phyloP scores from a whole-genome alignment of 768 basidiomycete genomes.

The Mycena capillaripes region DNA sequence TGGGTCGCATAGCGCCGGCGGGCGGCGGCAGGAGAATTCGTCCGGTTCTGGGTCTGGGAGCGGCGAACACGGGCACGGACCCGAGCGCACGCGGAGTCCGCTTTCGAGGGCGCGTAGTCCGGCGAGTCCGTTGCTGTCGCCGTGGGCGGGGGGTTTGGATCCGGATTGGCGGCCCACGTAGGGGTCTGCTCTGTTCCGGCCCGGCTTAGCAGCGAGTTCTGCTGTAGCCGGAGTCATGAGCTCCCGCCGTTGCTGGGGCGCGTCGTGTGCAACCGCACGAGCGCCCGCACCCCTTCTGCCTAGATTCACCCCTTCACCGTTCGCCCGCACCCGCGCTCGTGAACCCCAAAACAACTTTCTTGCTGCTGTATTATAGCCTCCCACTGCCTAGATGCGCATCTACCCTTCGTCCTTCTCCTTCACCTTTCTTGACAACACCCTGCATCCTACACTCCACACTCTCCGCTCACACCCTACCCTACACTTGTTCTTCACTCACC shows the following conservation, averaged over 20 bases:
- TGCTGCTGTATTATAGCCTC: conserved; percentile 15
- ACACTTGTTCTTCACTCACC: not conserved
- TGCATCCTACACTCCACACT: not conserved
- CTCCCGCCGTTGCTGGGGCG: conserved; percentile 4
- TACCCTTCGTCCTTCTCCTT: not conserved
- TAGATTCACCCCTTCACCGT: too few relatives aligned
- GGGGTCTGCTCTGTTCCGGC: not conserved
- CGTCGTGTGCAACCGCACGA: too few relatives aligned
- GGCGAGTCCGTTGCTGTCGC: conserved; percentile 22
- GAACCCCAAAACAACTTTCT: not conserved
- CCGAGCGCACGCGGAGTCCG: not conserved
- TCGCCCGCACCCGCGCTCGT: not conserved
- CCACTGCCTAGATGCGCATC: not conserved
- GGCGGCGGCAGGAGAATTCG: conserved; percentile 24
- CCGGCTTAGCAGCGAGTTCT: too few relatives aligned
- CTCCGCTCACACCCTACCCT: too few relatives aligned
- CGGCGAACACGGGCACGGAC: not conserved
- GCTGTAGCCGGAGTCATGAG: too few relatives aligned
- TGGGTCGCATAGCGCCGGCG: conserved; percentile 10
- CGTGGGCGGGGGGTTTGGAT: conserved; percentile 36
- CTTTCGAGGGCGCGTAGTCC: conserved; percentile 26
- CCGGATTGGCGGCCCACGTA: conserved; percentile 36
- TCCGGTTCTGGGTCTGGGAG: not conserved
- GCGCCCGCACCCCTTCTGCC: too few relatives aligned
- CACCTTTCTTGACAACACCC: not conserved